Percentiles rank a stretch among this genome's conserved stretches.
Evolutionary conservation across 192 early-diverging fungal genomes (phyloP).

Genomic region (Mortierella claussenii): DNA sequence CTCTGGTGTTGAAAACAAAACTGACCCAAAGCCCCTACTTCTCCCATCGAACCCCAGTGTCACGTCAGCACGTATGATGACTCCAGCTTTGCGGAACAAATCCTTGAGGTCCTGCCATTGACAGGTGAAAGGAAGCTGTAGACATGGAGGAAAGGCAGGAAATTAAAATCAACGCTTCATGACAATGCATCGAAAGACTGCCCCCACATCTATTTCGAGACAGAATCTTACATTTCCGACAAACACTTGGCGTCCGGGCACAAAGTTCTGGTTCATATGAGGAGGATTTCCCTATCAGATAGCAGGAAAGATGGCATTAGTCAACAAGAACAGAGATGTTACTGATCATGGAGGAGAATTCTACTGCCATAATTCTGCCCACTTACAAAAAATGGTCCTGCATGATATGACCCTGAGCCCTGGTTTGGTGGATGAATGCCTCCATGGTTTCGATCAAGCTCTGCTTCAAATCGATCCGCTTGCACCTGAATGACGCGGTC

Average conservation of each 20-base stretch:
- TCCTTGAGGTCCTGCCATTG: constrained; percentile 90
- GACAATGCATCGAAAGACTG: too few relatives aligned
- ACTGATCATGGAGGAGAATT: too few relatives aligned
- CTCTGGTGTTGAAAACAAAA: constrained; percentile 72
- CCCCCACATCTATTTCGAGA: too few relatives aligned
- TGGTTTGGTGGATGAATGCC: too few relatives aligned
- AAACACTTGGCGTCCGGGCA: constrained; percentile 64
- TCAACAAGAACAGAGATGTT: too few relatives aligned
- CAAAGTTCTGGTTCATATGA: constrained; percentile 31
- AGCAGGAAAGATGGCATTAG: too few relatives aligned
- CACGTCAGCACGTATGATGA: constrained; percentile 77
- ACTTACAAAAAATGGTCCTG: constrained; percentile 27
- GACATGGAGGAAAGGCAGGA: too few relatives aligned
- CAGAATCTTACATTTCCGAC: constrained; percentile 76
- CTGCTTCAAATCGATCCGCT: constrained; percentile 69
- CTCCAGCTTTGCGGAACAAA: constrained; percentile 75
- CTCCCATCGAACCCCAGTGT: constrained; percentile 68
- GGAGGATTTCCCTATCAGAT: constrained; percentile 24
- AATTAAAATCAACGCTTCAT: too few relatives aligned
- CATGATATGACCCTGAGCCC: constrained; percentile 6
- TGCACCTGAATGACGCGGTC: constrained; percentile 79
- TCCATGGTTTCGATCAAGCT: too few relatives aligned
- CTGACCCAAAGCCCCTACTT: constrained; percentile 79
- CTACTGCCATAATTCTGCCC: background rate
- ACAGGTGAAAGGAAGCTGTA: constrained; percentile 73